Evolutionary conservation across 192 early-diverging fungal species (phyloP).

Genomic region (Podila horticola): DNA sequence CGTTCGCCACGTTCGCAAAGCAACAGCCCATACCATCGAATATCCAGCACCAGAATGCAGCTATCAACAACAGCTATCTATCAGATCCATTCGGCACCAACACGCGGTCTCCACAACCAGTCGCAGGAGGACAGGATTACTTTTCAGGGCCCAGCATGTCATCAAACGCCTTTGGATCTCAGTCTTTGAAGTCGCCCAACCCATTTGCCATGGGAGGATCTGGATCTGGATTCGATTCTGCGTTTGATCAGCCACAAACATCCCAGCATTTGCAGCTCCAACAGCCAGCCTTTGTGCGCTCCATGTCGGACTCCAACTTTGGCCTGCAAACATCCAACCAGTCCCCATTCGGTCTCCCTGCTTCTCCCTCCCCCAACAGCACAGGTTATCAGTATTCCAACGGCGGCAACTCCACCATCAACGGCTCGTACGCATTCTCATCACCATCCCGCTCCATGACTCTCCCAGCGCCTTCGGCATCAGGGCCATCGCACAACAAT

Average conservation of each 20-base stretch:
- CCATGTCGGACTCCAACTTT: conserved; percentile 21
- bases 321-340: background rate
- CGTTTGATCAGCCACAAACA: conserved; percentile 6
- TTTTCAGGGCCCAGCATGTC: conserved; percentile 1
- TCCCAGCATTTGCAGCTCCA: background rate
- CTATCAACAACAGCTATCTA: background rate
- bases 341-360: background rate
- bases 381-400: background rate
- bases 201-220: conserved; percentile 16
- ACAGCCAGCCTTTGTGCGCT: conserved; percentile 9
- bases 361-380: background rate
- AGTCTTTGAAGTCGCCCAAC: conserved; percentile 15
- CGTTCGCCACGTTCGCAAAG: conserved; percentile 3
- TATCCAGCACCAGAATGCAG: background rate
- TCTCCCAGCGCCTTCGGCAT: conserved; percentile 9
- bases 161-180: conserved; percentile 6
- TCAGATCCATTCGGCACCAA: background rate
- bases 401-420: background rate
- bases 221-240: conserved; percentile 1
- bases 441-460: conserved; percentile 25
- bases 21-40: background rate
- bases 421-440: background rate
- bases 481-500: background rate
- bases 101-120: background rate
- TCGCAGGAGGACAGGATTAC: conserved; percentile 1